Evolutionary conservation across 140 eudicot genomes (phyloP).

Genomic region (Artemisia princeps): DNA sequence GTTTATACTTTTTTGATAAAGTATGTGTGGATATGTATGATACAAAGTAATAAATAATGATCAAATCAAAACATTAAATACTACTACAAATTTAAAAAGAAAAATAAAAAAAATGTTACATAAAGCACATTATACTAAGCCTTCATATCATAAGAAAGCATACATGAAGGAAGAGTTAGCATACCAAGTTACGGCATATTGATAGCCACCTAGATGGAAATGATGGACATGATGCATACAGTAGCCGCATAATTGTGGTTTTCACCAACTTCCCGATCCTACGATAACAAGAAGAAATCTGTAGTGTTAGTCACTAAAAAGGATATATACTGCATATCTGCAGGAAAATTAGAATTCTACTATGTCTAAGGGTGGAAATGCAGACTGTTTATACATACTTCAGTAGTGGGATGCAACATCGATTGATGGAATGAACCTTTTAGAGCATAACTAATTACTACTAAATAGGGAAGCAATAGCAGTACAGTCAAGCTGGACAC

Average conservation of each 20-base stretch:
- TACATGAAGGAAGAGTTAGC: conserved; percentile 1
- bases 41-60: too few species aligned
- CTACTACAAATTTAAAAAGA: too few species aligned
- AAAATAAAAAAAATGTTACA: too few species aligned
- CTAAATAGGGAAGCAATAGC: not conserved
- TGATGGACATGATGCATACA: conserved; percentile 85
- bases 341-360: conserved; percentile 12
- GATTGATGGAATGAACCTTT: conserved; percentile 5
- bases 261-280: conserved; percentile 87
- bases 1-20: too few species aligned
- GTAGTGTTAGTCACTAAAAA: conserved; percentile 3
- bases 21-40: too few species aligned
- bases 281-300: conserved; percentile 16
- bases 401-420: conserved; percentile 5
- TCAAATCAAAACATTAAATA: too few species aligned
- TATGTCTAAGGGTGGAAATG: not conserved
- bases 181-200: conserved; percentile 82
- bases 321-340: conserved; percentile 7
- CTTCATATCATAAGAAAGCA: too few species aligned
- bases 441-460: conserved; percentile 9
- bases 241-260: conserved; percentile 68
- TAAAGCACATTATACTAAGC: too few species aligned
- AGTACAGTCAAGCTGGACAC: not conserved
- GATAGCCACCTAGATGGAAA: conserved; percentile 89
- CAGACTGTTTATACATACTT: conserved; percentile 11